Evolutionary conservation across 2,329 filamentous ascomycete genomes (phyloP).

Genomic region (Xylaria sp.): DNA sequence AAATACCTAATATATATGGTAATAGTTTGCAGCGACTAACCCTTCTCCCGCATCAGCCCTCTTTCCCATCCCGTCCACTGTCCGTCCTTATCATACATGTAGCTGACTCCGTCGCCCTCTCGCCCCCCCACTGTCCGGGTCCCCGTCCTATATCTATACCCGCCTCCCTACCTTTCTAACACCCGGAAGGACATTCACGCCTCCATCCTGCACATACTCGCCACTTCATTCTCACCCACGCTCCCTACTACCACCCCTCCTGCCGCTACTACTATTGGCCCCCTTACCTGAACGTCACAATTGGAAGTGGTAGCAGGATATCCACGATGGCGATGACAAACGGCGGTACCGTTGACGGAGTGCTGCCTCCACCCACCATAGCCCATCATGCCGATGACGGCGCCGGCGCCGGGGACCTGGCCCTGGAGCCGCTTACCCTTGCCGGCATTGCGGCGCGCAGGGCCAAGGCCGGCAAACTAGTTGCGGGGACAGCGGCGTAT

Average conservation of each 20-base stretch:
- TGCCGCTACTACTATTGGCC: neutral
- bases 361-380: slow-evolving; percentile 31
- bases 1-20: slow-evolving; percentile 9
- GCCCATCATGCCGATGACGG: slow-evolving; percentile 35
- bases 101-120: neutral
- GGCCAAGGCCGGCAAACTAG: slow-evolving; percentile 75
- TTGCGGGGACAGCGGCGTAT: slow-evolving; percentile 80
- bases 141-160: slow-evolving; percentile 3
- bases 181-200: neutral
- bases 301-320: neutral
- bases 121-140: neutral
- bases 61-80: neutral
- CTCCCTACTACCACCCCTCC: neutral
- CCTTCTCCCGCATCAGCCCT: neutral
- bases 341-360: slow-evolving; percentile 20
- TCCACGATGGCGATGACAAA: slow-evolving; percentile 29
- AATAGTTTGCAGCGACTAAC: slow-evolving; percentile 16
- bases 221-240: neutral
- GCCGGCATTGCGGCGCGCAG: slow-evolving; percentile 75
- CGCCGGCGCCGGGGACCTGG: slow-evolving; percentile 39
- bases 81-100: slow-evolving; percentile 15
- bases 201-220: neutral
- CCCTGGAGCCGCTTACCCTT: slow-evolving; percentile 62
- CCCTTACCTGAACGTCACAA: neutral
- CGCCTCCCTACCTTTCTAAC: neutral